Base-by-base conservation (phyloP, 371 early-diverging fungal species). In the Rhizopus stolonifer region DNA sequence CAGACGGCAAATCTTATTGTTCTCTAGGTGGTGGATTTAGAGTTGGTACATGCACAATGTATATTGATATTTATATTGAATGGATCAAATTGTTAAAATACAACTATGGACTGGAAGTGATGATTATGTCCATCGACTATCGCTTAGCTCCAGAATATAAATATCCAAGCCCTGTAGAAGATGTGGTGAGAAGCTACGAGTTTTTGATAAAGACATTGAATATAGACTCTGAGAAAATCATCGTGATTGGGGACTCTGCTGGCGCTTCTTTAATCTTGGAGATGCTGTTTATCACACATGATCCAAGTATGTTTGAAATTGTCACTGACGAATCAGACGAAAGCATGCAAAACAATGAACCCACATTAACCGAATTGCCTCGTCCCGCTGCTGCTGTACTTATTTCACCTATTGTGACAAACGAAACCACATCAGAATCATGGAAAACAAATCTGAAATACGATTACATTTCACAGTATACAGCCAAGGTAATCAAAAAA, bases 281-380 rank as follows among this genome's bases (percentile, higher is more conserved):
- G 59, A 70, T 69, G 66, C 44, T 75, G 2, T 68, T 75, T 54
- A 71, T 75, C 23, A 73, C 80, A 2, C 70, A 70, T 40, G 74
- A 80, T 39, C 74, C 72, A 9, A 64, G 69, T 39, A 65, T 69
- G 70, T 75, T 77, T 67, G 73, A 74, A 48, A 67, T 80, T 24
- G 61, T 67, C 0, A 67, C 67, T 4, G 74, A 69, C 19, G 69
- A 65, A 4, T 40, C 48, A 18, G 51, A 38, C 9, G 56, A 58
- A 5, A 46, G 44, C 19, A 21, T 36, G 13, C 42, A 58, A 38
- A 17, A 29, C 33, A 42, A 21, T 21, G 13, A 5, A 8, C 56
- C 58, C n/a, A 46, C 44, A 1, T 13, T 62, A 15, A 34, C n/a
- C 4, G 77, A 70, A 44, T 48, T 78, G 25, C 78, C 78, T 15